These are phyloP conservation scores for Debaryomyces psychrophilus DNA, from an alignment of 1,139 yeast genomes.

Conservation along the genomic window DNA sequence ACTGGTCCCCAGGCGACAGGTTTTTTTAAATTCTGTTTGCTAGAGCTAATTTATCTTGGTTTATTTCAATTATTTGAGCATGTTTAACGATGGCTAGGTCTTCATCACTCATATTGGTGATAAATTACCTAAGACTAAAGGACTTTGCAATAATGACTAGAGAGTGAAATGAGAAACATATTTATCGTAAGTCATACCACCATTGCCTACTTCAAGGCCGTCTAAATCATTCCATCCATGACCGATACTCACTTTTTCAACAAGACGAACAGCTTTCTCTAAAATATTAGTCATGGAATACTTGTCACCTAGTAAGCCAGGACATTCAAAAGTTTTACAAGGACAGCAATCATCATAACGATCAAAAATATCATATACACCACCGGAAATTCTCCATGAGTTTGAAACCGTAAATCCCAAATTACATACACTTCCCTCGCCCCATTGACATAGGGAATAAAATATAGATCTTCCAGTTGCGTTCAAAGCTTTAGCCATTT, in stretches of 20 bases:
- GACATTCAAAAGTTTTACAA: constrained; percentile 24
- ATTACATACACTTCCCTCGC: constrained; percentile 27
- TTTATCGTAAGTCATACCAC: constrained; percentile 27
- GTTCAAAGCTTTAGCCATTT: constrained; percentile 28
- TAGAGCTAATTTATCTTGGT: constrained; percentile 24
- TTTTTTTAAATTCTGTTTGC: constrained; percentile 23
- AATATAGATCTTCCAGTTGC: constrained; percentile 28
- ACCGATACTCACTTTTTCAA: constrained; percentile 22
- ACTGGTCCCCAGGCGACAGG: constrained; percentile 20
- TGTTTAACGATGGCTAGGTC: constrained; percentile 22
- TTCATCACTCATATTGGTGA: constrained; percentile 19
- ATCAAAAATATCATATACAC: constrained; percentile 24
- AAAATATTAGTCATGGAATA: constrained; percentile 28
- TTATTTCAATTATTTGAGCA: constrained; percentile 24
- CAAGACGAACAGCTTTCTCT: constrained; percentile 25
- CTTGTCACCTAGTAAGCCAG: constrained; percentile 21
- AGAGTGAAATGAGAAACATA: constrained; percentile 27
- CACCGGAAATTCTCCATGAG: constrained; percentile 32
- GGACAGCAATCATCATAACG: constrained; percentile 28
- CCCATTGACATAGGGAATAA: constrained; percentile 33
- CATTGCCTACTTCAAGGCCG: constrained; percentile 31
- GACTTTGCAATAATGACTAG: constrained; percentile 30
- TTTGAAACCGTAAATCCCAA: constrained; percentile 30
- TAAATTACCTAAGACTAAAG: constrained; percentile 28
- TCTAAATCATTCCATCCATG: constrained; percentile 32